Percentiles rank a stretch among this genome's conserved stretches.
These are phyloP conservation scores for Pythium monospermum DNA, from an alignment of 352 stramenopile species.

Conservation along the genomic window DNA sequence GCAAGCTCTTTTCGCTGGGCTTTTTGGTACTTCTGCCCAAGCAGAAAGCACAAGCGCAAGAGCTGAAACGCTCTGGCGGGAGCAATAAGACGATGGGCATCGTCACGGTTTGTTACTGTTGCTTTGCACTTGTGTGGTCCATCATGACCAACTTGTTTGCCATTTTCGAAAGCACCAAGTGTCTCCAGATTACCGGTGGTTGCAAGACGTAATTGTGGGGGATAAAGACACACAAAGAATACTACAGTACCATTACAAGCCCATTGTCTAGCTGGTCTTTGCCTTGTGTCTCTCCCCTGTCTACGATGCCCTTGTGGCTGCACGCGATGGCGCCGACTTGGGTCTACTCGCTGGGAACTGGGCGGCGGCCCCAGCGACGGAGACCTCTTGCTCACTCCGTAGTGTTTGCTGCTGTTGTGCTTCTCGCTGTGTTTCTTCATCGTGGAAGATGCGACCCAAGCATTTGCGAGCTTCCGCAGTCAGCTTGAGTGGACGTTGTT, in stretches of 20 bases:
- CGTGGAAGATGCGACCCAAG: constrained; percentile 18
- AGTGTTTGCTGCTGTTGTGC: background rate
- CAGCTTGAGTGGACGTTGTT: constrained; percentile 13
- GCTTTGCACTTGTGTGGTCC: background rate
- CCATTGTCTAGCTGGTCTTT: no score
- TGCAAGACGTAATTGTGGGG: background rate
- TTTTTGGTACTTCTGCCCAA: background rate
- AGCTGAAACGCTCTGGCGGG: background rate
- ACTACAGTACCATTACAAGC: no score
- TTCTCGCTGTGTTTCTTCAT: background rate
- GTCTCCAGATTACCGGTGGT: background rate
- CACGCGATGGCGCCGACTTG: constrained; percentile 16
- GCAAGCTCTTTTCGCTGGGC: background rate
- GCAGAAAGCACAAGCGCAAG: background rate
- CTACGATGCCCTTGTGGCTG: background rate
- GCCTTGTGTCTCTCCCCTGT: background rate
- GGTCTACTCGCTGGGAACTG: constrained; percentile 13
- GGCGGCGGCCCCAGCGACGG: background rate
- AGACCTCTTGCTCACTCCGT: background rate
- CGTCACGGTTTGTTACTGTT: background rate
- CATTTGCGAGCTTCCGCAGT: constrained; percentile 10
- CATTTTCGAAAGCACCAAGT: background rate
- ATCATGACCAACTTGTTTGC: background rate
- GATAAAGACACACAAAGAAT: background rate
- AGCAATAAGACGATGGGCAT: background rate